These are phyloP conservation scores for Fusarium sambucinum DNA, from an alignment of 2,329 filamentous ascomycete genomes.

Conservation along the genomic window DNA sequence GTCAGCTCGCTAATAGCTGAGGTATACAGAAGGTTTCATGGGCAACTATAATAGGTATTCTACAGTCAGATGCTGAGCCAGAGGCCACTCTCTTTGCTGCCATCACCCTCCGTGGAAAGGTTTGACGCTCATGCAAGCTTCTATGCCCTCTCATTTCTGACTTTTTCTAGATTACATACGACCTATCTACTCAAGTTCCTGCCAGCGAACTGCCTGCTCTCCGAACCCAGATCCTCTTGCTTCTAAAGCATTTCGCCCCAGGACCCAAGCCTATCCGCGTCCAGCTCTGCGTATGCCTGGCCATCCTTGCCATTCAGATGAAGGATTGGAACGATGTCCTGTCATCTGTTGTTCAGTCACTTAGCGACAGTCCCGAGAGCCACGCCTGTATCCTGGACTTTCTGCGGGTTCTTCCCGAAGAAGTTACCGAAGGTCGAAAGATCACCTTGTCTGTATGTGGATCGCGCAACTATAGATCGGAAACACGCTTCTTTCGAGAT, in stretches of 20 bases:
- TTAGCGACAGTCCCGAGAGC: slow-evolving; percentile 81
- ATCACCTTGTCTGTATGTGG: slow-evolving; percentile 98
- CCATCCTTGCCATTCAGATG: slow-evolving; percentile 96
- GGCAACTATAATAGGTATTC: slow-evolving; percentile 86
- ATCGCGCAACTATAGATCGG: slow-evolving; percentile 66
- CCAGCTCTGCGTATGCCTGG: slow-evolving; percentile 94
- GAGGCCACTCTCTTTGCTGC: slow-evolving; percentile 96
- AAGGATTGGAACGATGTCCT: slow-evolving; percentile 94
- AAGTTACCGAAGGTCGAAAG: slow-evolving; percentile 99
- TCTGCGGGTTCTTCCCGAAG: slow-evolving; percentile 94
- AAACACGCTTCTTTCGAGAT: slow-evolving; percentile 51
- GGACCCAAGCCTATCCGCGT: slow-evolving; percentile 88
- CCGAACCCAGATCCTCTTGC: slow-evolving; percentile 83
- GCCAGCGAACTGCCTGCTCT: slow-evolving; percentile 79
- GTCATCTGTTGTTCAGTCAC: slow-evolving; percentile 79
- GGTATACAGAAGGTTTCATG: slow-evolving; percentile 83
- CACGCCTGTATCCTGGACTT: slow-evolving; percentile 94
- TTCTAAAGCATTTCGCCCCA: slow-evolving; percentile 83
- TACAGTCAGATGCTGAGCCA: slow-evolving; percentile 83
- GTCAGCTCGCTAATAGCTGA: slow-evolving; percentile 23
- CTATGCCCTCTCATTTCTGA: slow-evolving; percentile 2
- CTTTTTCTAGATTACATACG: slow-evolving; percentile 86
- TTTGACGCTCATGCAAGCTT: slow-evolving; percentile 53
- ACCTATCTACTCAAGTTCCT: slow-evolving; percentile 86
- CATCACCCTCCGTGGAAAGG: slow-evolving; percentile 98